phyloP scores from a whole-genome alignment of 2,329 filamentous ascomycete genomes.

The Stachybotrys echinatus region DNA sequence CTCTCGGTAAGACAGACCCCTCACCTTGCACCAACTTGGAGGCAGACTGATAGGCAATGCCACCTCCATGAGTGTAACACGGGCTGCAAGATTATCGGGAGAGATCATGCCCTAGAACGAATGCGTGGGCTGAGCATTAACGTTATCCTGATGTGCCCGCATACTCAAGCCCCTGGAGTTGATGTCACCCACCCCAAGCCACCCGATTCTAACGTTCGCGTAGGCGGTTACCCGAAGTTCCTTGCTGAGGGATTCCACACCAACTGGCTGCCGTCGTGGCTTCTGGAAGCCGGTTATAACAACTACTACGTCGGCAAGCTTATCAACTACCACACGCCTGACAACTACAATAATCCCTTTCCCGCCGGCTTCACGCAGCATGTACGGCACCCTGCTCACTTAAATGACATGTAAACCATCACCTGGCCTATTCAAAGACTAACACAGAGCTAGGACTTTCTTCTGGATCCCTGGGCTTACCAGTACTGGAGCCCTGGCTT shows the following conservation, averaged over 20 bases:
- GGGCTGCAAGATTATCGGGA: too few species aligned
- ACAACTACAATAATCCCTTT: not conserved
- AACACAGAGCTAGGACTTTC: not conserved
- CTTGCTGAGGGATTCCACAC: not conserved
- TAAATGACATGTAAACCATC: too few species aligned
- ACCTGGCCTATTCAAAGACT: not conserved
- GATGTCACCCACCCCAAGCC: too few species aligned
- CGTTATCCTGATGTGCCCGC: too few species aligned
- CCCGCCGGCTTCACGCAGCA: not conserved
- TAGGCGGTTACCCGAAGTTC: not conserved
- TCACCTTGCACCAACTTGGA: too few species aligned
- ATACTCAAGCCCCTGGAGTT: too few species aligned
- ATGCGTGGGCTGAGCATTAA: too few species aligned
- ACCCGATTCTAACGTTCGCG: too few species aligned
- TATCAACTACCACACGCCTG: not conserved
- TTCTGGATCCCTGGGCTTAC: not conserved
- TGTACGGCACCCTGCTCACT: not conserved
- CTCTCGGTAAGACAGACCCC: conserved; percentile 47
- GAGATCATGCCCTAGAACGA: too few species aligned
- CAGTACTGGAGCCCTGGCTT: not conserved
- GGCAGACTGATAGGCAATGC: too few species aligned
- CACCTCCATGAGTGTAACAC: too few species aligned
- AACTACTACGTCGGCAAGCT: not conserved
- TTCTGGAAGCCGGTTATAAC: not conserved
- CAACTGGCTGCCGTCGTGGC: not conserved